phyloP scores from a whole-genome alignment of 176 grass and related monocot genomes.

The Juncus effusus region DNA sequence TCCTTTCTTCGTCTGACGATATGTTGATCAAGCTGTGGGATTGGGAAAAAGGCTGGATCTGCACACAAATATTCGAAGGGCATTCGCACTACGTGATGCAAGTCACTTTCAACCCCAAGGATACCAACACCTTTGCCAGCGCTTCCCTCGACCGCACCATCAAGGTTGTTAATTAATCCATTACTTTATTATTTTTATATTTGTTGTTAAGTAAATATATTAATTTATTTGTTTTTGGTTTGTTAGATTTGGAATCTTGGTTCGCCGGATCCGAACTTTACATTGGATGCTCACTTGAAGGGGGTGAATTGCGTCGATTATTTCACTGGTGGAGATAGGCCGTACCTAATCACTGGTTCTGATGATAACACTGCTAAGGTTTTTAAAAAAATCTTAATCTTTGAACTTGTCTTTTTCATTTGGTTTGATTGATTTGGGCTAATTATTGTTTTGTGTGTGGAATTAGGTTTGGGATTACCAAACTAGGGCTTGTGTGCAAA shows the following conservation, averaged over 20 bases:
- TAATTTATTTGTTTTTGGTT: constrained; percentile 17
- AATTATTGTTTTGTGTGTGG: constrained; percentile 16
- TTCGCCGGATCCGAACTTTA: constrained; percentile 98
- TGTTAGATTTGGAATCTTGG: constrained; percentile 97
- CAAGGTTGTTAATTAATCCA: constrained; percentile 46
- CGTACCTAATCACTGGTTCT: constrained; percentile 97
- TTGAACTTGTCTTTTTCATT: not conserved
- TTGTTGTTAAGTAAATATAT: not conserved
- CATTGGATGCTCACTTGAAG: constrained; percentile 90
- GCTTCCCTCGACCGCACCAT: constrained; percentile 96
- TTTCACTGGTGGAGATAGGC: constrained; percentile 95
- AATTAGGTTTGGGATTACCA: constrained; percentile 99
- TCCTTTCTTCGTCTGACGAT: constrained; percentile 96
- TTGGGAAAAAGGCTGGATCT: constrained; percentile 98
- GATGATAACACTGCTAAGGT: constrained; percentile 99
- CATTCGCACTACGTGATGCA: constrained; percentile 99
- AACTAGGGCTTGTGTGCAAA: constrained; percentile 98
- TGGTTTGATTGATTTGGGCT: constrained; percentile 8
- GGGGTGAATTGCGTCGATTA: constrained; percentile 99
- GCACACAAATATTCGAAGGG: constrained; percentile 99
- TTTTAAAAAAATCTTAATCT: not conserved
- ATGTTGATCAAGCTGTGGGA: constrained; percentile 99
- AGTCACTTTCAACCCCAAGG: constrained; percentile 97
- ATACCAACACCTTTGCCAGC: constrained; percentile 96
- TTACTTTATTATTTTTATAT: not conserved